A percentile compares a stretch with the other conserved stretches of the same genome.
These are phyloP conservation scores for Prunus persica DNA, from an alignment of 306 rosid genomes.

Conservation along the genomic window Prunus_persica_NCBIv2 NC_034010.1:17363501-17364000, in stretches of 20 bases:
- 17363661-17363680: background rate
- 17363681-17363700: background rate
- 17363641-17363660: background rate
- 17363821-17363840: conserved; percentile 3
- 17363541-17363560: background rate
- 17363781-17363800: background rate
- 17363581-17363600: background rate
- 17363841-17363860: background rate
- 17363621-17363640: background rate
- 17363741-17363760: background rate
- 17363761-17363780: background rate
- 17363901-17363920: conserved; percentile 15
- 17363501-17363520: background rate
- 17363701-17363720: background rate
- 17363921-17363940: conserved; percentile 27
- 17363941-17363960: conserved; percentile 80
- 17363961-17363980: conserved; percentile 90
- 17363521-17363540: background rate
- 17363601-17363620: background rate
- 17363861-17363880: background rate
- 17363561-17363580: background rate
- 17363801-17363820: background rate
- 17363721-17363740: background rate
- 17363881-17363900: conserved; percentile 8
- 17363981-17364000: conserved; percentile 78